Evolutionary conservation across 73 alveolate species (phyloP).

Genomic region (Blepharisma stoltei): DNA sequence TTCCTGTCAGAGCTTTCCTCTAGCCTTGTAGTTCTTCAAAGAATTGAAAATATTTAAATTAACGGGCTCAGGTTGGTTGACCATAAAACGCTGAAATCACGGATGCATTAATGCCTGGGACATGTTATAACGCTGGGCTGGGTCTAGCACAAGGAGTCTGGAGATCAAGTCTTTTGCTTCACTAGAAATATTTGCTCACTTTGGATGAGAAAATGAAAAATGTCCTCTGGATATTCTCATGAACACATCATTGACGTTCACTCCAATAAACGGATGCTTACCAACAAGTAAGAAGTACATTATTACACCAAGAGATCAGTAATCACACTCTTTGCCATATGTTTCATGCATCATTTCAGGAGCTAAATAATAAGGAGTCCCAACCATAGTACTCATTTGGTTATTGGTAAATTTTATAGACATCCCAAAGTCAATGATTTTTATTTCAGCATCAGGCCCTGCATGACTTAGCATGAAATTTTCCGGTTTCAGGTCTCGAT

Average conservation of each 20-base stretch:
- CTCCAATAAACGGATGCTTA: constrained; percentile 24
- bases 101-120: constrained; percentile 50
- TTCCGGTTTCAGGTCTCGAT: constrained; percentile 77
- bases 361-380: constrained; percentile 34
- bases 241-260: not conserved
- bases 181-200: constrained; percentile 54
- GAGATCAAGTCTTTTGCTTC: constrained; percentile 59
- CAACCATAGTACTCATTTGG: constrained; percentile 14
- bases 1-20: constrained; percentile 20
- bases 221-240: not conserved
- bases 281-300: constrained; percentile 29
- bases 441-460: constrained; percentile 42
- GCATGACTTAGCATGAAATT: constrained; percentile 48
- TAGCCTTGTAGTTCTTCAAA: constrained; percentile 23
- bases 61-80: not conserved
- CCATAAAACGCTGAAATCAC: constrained; percentile 37
- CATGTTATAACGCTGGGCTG: constrained; percentile 50
- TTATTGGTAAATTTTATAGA: constrained; percentile 35
- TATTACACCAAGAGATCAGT: constrained; percentile 37
- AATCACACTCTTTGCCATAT: constrained; percentile 34
- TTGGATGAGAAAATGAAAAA: not conserved
- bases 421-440: constrained; percentile 44
- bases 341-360: constrained; percentile 34
- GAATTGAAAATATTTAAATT: not conserved
- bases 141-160: constrained; percentile 50